Evolutionary conservation across 2,329 filamentous ascomycete genomes (phyloP).

Genomic region (Xylariaceae sp.): DNA sequence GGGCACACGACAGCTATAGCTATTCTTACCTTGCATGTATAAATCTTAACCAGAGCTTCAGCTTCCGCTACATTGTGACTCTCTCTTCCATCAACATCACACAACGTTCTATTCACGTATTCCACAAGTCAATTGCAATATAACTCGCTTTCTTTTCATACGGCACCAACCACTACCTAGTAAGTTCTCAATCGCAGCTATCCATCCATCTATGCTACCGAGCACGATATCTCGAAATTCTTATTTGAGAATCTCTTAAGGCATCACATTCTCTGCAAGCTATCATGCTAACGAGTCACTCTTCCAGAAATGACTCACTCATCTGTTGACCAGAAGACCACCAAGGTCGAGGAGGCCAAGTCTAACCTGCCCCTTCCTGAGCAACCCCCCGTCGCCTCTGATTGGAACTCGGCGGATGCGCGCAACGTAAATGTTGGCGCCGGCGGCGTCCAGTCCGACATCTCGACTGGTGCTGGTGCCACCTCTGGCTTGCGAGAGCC

Average conservation of each 20-base stretch:
- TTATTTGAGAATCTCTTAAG: no score
- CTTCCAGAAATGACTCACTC: slow-evolving; percentile 10
- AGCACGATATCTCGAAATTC: no score
- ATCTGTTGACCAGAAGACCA: slow-evolving; percentile 12
- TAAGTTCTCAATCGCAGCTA: no score
- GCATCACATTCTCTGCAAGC: no score
- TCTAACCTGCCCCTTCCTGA: slow-evolving; percentile 76
- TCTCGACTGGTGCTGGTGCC: slow-evolving; percentile 46
- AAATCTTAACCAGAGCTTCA: not conserved
- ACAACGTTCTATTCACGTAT: no score
- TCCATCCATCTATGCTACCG: no score
- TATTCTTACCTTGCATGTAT: not conserved
- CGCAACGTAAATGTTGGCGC: slow-evolving; percentile 67
- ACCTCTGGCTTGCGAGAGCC: slow-evolving; percentile 53
- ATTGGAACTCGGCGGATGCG: slow-evolving; percentile 71
- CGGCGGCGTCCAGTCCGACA: slow-evolving; percentile 49
- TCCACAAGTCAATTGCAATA: no score
- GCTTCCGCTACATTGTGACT: not conserved
- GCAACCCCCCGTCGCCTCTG: slow-evolving; percentile 68
- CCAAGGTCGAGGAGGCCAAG: slow-evolving; percentile 61
- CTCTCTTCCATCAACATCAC: not conserved
- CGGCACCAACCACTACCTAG: no score
- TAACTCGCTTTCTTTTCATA: no score
- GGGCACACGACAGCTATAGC: slow-evolving; percentile 10
- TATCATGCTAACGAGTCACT: no score